Base-by-base conservation (phyloP, 768 basidiomycete species). In the Kwoniella sp. region DNA sequence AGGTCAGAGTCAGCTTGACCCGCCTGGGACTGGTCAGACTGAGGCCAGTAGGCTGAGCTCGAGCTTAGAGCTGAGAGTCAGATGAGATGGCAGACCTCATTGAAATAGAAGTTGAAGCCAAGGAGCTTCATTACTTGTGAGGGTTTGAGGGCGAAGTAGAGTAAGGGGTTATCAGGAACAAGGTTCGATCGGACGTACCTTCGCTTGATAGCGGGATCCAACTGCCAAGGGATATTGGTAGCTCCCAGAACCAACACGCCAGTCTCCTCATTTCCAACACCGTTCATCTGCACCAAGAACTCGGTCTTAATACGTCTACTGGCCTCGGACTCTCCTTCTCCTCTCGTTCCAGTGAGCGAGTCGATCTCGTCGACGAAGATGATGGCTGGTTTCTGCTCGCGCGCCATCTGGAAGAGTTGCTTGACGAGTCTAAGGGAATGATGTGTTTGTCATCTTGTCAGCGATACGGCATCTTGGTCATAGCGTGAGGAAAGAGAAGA, bases 291-390 rank as follows among this genome's bases (percentile, higher is more conserved):
- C n/a, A 58, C 47, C 63, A 65, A 63, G 65, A 63, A 53, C 53
- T 61, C 55, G 12, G 55, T 58, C 52, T 52, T 54, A 41, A 65
- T 61, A 63, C 63, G 55, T 61, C 94, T 83, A n/a, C 91, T 91
- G 4, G 95, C 96, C 78, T 98, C 96, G 0, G 91, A 93, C 80
- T 98, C 95, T n/a, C 90, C 90, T 80, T 98, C 96, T 64, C 90
- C 94, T 73, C 96, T 87, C 23, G 93, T 90, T 0, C 96, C 92
- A 4, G 93, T 91, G 56, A 99, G 84, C 11, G 95, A 97, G 81
- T 99, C 96, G 50, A 99, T 91, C 81, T 98, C 96, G 78, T 99
- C 96, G 76, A 99, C 91, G 80, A 99, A 99, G 81, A 99, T 97
- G 82, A 99, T 99, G 0, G 95, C 88, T 0, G 96, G 96, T 79